Conservation (phyloP, 2,329 filamentous ascomycete species). For the Colletotrichum cuscutae region DNA sequence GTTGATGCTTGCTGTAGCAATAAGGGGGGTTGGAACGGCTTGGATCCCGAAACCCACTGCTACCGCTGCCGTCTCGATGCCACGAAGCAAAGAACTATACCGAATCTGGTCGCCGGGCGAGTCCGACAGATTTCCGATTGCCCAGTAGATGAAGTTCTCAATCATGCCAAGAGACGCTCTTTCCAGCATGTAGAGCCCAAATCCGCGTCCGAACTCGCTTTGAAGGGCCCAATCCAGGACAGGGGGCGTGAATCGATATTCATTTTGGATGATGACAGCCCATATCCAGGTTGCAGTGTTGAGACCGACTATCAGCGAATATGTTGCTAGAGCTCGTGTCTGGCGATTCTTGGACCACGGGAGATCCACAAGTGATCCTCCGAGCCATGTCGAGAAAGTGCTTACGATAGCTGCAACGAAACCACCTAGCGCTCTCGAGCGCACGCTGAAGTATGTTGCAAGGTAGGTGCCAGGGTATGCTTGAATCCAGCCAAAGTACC, state of each 20-base stretch:
- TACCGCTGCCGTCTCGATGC: conserved; percentile 53
- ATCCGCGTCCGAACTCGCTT: conserved; percentile 51
- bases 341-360: conserved; percentile 51
- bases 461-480: conserved; percentile 53
- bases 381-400: conserved; percentile 50
- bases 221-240: conserved; percentile 55
- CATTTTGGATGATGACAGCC: conserved; percentile 57
- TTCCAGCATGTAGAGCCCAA: conserved; percentile 54
- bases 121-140: conserved; percentile 55
- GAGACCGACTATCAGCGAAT: conserved; percentile 50
- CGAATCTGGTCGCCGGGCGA: conserved; percentile 55
- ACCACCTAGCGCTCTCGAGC: conserved; percentile 49
- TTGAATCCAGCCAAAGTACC: conserved; percentile 46
- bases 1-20: conserved; percentile 56
- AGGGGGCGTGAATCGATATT: conserved; percentile 53
- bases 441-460: conserved; percentile 53
- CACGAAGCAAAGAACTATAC: conserved; percentile 54
- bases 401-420: conserved; percentile 49
- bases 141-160: conserved; percentile 59
- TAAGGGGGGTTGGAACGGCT: conserved; percentile 53
- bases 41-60: conserved; percentile 56
- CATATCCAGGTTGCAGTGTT: conserved; percentile 59
- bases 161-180: conserved; percentile 50
- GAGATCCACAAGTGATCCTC: conserved; percentile 48
- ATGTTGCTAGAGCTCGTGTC: conserved; percentile 51